A percentile compares a stretch with the other conserved stretches of the same genome.
phyloP scores from a whole-genome alignment of 805 yeast species.

The Wickerhamiella azymoides region DNA sequence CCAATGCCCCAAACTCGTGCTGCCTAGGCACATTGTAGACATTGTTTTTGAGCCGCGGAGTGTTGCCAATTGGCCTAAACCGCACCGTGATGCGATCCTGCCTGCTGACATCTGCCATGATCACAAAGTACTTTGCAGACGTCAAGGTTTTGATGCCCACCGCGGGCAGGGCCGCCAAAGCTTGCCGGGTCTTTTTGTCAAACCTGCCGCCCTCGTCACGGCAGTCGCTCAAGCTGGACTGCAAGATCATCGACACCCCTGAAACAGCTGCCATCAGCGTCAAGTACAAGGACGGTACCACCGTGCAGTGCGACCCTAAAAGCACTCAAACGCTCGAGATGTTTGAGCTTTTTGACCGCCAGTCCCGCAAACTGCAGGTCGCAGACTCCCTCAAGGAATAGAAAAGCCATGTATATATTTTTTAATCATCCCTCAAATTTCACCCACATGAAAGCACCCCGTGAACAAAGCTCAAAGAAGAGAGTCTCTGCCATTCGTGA shows the following conservation, averaged over 20 bases:
- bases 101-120: constrained; percentile 36
- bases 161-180: constrained; percentile 36
- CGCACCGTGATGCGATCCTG: constrained; percentile 27
- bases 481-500: constrained; percentile 59
- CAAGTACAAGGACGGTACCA: constrained; percentile 66
- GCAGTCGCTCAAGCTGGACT: constrained; percentile 45
- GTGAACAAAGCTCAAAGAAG: constrained; percentile 58
- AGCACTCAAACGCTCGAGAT: constrained; percentile 44
- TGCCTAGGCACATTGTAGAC: constrained; percentile 32
- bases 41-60: constrained; percentile 34
- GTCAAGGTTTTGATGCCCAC: constrained; percentile 49
- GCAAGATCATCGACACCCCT: constrained; percentile 39
- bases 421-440: background rate
- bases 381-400: constrained; percentile 34
- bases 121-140: constrained; percentile 75
- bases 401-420: background rate
- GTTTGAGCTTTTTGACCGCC: constrained; percentile 55
- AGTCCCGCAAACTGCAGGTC: constrained; percentile 64
- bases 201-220: constrained; percentile 67
- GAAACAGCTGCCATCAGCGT: constrained; percentile 45
- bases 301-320: constrained; percentile 53
- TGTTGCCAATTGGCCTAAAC: constrained; percentile 42
- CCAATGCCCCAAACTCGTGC: constrained; percentile 35
- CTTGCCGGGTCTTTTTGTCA: constrained; percentile 66
- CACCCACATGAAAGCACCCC: constrained; percentile 81